Evolutionary conservation across 1,284 basidiomycete genomes (phyloP).

Genomic region (Athelia psychrophila): DNA sequence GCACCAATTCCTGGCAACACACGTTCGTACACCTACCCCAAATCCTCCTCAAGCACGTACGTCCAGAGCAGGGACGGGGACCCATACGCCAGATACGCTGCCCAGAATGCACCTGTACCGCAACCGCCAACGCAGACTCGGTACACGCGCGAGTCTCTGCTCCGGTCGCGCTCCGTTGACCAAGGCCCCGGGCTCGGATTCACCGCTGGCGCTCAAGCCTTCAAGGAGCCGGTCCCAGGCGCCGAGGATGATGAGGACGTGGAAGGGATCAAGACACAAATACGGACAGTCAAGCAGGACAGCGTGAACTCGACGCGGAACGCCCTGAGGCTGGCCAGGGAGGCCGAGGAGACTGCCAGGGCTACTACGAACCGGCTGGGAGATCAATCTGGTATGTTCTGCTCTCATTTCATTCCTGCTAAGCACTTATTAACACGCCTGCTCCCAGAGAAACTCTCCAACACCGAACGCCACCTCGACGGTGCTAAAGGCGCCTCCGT

Average conservation of each 20-base stretch:
- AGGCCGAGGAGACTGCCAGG: conserved; percentile 94
- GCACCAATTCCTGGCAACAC: too few relatives aligned
- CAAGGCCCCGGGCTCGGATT: too few relatives aligned
- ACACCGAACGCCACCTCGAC: conserved; percentile 95
- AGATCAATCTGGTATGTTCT: conserved; percentile 84
- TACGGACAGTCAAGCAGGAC: conserved; percentile 91
- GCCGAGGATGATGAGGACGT: conserved; percentile 95
- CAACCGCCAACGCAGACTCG: too few relatives aligned
- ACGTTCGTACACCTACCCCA: too few relatives aligned
- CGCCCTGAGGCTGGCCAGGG: conserved; percentile 87
- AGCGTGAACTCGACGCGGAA: conserved; percentile 90
- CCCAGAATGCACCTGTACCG: too few relatives aligned
- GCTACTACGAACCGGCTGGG: conserved; percentile 85
- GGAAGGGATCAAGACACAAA: conserved; percentile 95
- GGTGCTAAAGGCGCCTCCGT: conserved; percentile 87
- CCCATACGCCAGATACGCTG: too few relatives aligned
- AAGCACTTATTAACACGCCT: not conserved
- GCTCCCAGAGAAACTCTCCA: conserved; percentile 78
- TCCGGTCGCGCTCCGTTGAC: too few relatives aligned
- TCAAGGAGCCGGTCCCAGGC: conserved; percentile 48
- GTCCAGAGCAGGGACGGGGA: too few relatives aligned
- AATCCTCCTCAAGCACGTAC: too few relatives aligned
- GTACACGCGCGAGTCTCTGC: too few relatives aligned
- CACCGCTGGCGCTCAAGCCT: conserved; percentile 38
- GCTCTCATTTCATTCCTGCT: not conserved